phyloP scores from a whole-genome alignment of 176 grass and related monocot genomes.

The Elymus sibiricus region DNA sequence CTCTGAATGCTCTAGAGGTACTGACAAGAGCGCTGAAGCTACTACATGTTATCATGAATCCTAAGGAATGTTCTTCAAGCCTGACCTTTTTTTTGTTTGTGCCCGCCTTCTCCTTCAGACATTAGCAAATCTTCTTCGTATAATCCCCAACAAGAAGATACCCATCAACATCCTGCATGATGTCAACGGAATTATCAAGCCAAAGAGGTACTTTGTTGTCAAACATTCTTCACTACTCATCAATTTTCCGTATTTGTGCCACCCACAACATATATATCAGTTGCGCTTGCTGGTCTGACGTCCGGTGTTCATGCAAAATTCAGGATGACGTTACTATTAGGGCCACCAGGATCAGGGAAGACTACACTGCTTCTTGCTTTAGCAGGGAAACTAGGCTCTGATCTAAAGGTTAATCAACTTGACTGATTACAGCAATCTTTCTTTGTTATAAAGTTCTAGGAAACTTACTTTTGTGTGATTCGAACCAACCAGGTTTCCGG shows the following conservation, averaged over 20 bases:
- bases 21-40: background rate
- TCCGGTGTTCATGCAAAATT: background rate
- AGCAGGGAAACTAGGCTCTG: conserved; percentile 52
- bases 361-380: conserved; percentile 58
- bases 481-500: conserved; percentile 46
- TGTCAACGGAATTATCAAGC: conserved; percentile 64
- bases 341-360: conserved; percentile 59
- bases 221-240: background rate
- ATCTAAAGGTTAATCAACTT: conserved; percentile 43
- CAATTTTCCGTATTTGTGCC: background rate
- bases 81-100: background rate
- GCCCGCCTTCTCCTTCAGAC: conserved; percentile 15
- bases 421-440: background rate
- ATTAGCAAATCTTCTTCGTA: conserved; percentile 30
- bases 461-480: conserved; percentile 7
- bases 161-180: conserved; percentile 52
- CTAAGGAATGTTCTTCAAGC: background rate
- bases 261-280: background rate
- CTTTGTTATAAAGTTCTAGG: background rate
- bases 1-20: conserved; percentile 54
- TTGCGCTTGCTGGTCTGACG: background rate
- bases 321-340: conserved; percentile 68
- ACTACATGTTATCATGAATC: background rate
- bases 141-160: conserved; percentile 51
- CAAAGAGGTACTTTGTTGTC: conserved; percentile 39